phyloP scores from a whole-genome alignment of 2,329 filamentous ascomycete genomes.

The Alternaria angustiovoidea region DNA sequence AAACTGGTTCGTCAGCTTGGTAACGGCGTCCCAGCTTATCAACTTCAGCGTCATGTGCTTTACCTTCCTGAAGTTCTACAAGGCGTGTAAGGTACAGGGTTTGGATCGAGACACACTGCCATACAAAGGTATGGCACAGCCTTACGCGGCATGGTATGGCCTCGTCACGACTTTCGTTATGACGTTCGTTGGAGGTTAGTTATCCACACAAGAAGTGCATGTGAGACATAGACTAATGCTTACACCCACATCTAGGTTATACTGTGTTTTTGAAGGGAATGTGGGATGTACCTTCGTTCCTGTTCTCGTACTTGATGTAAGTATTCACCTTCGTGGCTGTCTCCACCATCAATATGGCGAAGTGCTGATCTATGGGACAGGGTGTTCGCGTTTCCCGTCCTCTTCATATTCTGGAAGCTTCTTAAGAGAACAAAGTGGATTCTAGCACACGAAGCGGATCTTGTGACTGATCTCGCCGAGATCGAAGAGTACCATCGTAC shows the following conservation, averaged over 20 bases:
- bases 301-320: constrained; percentile 66
- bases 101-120: constrained; percentile 72
- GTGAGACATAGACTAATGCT: neutral
- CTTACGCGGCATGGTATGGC: constrained; percentile 74
- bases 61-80: constrained; percentile 76
- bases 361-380: constrained; percentile 52
- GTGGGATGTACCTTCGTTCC: constrained; percentile 74
- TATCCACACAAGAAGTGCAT: neutral
- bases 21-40: constrained; percentile 72
- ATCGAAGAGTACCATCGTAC: constrained; percentile 73
- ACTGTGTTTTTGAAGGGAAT: constrained; percentile 74
- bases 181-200: constrained; percentile 70
- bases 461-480: constrained; percentile 68
- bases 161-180: constrained; percentile 71
- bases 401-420: constrained; percentile 77
- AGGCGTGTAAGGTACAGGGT: constrained; percentile 73
- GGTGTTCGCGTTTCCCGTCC: constrained; percentile 72
- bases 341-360: neutral
- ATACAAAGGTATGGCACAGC: constrained; percentile 74
- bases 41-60: constrained; percentile 65
- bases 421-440: constrained; percentile 68
- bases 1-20: constrained; percentile 75
- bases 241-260: constrained; percentile 60
- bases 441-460: constrained; percentile 67
- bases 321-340: neutral